Evolutionary conservation across 192 early-diverging fungal genomes (phyloP).

Genomic region (Coemansia sp.): DNA sequence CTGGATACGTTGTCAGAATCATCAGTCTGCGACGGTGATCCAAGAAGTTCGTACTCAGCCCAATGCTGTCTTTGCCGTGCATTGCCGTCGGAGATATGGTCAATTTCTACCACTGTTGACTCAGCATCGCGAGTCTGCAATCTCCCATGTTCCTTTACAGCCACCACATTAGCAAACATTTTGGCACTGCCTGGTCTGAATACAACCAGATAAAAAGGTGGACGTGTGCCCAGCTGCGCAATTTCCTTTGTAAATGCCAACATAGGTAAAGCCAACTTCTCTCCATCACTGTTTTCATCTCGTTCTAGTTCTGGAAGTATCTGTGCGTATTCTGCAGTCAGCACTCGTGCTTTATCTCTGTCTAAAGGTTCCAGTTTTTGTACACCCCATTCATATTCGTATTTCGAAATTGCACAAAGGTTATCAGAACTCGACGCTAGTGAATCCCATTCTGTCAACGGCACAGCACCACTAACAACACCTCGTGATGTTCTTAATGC

Average conservation of each 20-base stretch:
- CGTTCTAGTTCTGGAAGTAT: constrained; percentile 31
- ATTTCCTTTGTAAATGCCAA: constrained; percentile 30
- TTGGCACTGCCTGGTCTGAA: constrained; percentile 12
- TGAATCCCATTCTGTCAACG: constrained; percentile 25
- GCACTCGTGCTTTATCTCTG: constrained; percentile 29
- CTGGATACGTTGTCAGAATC: not conserved
- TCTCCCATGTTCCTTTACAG: constrained; percentile 7
- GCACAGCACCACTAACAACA: constrained; percentile 34
- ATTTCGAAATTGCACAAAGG: constrained; percentile 9
- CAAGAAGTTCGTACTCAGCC: constrained; percentile 48
- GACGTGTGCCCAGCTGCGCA: not conserved
- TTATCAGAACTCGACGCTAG: constrained; percentile 14
- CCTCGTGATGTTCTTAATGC: not conserved
- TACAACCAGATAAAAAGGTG: constrained; percentile 40
- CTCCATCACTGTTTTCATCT: not conserved
- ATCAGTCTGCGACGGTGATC: constrained; percentile 24
- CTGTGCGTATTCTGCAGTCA: constrained; percentile 53
- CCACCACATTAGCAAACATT: constrained; percentile 45
- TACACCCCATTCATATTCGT: constrained; percentile 30
- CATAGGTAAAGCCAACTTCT: constrained; percentile 30
- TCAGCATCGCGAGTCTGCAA: not conserved
- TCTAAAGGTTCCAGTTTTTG: constrained; percentile 31
- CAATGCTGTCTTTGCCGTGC: constrained; percentile 21
- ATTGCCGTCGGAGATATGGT: not conserved
- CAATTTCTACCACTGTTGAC: constrained; percentile 8